Base-by-base conservation (phyloP, 2,329 filamentous ascomycete species). In the Dactylella cylindrospora region DNA sequence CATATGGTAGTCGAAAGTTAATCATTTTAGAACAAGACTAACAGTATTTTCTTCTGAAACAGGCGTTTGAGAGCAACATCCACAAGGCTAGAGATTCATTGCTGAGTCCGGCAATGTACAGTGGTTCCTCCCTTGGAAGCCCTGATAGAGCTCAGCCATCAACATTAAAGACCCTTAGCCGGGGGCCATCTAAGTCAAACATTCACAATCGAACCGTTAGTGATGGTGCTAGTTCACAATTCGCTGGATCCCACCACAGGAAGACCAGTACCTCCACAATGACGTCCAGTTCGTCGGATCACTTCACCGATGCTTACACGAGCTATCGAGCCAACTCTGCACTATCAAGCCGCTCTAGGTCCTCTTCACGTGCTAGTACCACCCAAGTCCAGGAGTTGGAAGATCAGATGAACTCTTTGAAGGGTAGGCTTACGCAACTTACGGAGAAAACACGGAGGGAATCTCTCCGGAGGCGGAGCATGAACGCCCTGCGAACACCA, bases 31-130 rank as follows among this genome's bases (percentile, higher is more conserved):
- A 40, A 4, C 19, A 15, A 32, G 29, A 26, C 32, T 54, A 49
- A 55, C 38, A n/a, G 32, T 22, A 10, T 19, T 29, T 2, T 25
- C 23, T 31, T 31, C 28, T 13, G 28, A 25, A 40, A 54, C 17
- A 64, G 59, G 59, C 59, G n/a, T 64, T 64, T 33, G 59, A 64
- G 13, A 55, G 45, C 40, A 64, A 33, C 22, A 64, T 64, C 20
- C 45, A 50, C 6, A 51, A 52, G 41, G 59, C 59, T 10, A 40
- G 59, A 52, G 59, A 64, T 39, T 47, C 51, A 2, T 28, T 64
- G 20, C 44, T 64, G 20, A 64, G 57, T 39, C 57, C 57, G 6
- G 49, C 59, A 31, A 9, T 41, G 38, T 1, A 51, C 38, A 8
- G 22, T 38, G 0, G 51, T 39, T 29, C 59, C 50, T 15, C 44